phyloP scores from a whole-genome alignment of 2,329 filamentous ascomycete genomes.

The Myotisia sp. region DNA sequence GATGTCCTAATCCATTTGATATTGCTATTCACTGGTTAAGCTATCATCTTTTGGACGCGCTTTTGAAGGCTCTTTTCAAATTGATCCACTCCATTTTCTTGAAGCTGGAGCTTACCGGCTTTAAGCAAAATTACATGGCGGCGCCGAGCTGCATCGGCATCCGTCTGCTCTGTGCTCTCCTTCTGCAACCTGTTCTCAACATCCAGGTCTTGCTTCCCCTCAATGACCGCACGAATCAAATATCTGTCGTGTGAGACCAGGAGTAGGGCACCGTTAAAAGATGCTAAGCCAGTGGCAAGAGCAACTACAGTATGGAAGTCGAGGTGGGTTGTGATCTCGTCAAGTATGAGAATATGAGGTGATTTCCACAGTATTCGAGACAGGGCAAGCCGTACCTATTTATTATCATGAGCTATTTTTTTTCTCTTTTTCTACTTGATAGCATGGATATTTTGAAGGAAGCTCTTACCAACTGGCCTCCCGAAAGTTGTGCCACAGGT shows the following conservation, averaged over 20 bases:
- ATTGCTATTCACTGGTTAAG: no score
- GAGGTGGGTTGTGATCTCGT: conserved; percentile 73
- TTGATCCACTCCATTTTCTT: conserved; percentile 48
- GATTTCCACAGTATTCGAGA: conserved; percentile 53
- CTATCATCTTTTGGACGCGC: conserved; percentile 3
- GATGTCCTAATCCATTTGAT: no score
- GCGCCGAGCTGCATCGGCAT: conserved; percentile 32
- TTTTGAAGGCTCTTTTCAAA: conserved; percentile 38
- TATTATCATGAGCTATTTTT: background rate
- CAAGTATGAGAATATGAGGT: conserved; percentile 60
- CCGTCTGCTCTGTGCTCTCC: conserved; percentile 17
- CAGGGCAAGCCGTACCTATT: conserved; percentile 44
- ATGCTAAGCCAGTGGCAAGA: conserved; percentile 49
- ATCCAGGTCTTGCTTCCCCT: conserved; percentile 40
- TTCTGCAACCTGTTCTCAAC: conserved; percentile 28
- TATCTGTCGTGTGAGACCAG: conserved; percentile 72
- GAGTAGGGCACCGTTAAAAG: conserved; percentile 60
- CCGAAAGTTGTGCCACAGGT: conserved; percentile 57
- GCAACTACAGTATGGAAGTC: conserved; percentile 69
- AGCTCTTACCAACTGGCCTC: conserved; percentile 55
- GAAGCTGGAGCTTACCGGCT: conserved; percentile 39
- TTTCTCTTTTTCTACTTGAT: background rate
- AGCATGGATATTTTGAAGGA: background rate
- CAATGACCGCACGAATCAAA: conserved; percentile 60
- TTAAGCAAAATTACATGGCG: conserved; percentile 48